A percentile compares a stretch with the other conserved stretches of the same genome.
phyloP scores from a whole-genome alignment of 2,329 filamentous ascomycete species.

The Niveomyces coronatus region DNA sequence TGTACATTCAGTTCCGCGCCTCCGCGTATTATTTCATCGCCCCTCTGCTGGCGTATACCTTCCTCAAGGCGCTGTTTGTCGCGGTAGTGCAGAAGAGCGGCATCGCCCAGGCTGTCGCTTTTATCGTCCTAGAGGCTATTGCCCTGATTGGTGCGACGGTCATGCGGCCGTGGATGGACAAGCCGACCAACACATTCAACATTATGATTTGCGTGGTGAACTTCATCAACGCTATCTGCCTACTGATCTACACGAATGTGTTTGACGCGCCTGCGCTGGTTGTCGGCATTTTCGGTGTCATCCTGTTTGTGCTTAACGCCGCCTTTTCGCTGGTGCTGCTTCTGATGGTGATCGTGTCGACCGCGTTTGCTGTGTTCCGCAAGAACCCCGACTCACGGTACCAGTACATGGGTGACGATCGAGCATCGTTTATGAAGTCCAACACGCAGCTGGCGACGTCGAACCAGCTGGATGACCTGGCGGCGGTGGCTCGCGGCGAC shows the following conservation, averaged over 20 bases:
- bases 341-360: slow-evolving; percentile 61
- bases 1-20: slow-evolving; percentile 94
- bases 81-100: slow-evolving; percentile 64
- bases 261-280: slow-evolving; percentile 78
- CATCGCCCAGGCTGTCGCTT: slow-evolving; percentile 66
- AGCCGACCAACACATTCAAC: slow-evolving; percentile 95
- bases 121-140: slow-evolving; percentile 72
- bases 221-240: slow-evolving; percentile 81
- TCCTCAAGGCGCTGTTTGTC: slow-evolving; percentile 87
- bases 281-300: slow-evolving; percentile 76
- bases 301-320: slow-evolving; percentile 83
- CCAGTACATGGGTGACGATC: slow-evolving; percentile 92
- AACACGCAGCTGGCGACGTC: slow-evolving; percentile 66
- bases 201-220: slow-evolving; percentile 85
- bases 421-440: slow-evolving; percentile 95
- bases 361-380: slow-evolving; percentile 61
- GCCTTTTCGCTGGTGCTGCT: slow-evolving; percentile 73
- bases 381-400: slow-evolving; percentile 94
- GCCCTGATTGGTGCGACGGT: slow-evolving; percentile 70
- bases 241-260: slow-evolving; percentile 78
- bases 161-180: slow-evolving; percentile 94
- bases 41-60: slow-evolving; percentile 62
- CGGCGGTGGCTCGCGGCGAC: slow-evolving; percentile 79
- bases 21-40: slow-evolving; percentile 94
- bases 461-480: slow-evolving; percentile 83